phyloP scores from a whole-genome alignment of 1,284 basidiomycete species.

The Rhodotorula sp. region DNA sequence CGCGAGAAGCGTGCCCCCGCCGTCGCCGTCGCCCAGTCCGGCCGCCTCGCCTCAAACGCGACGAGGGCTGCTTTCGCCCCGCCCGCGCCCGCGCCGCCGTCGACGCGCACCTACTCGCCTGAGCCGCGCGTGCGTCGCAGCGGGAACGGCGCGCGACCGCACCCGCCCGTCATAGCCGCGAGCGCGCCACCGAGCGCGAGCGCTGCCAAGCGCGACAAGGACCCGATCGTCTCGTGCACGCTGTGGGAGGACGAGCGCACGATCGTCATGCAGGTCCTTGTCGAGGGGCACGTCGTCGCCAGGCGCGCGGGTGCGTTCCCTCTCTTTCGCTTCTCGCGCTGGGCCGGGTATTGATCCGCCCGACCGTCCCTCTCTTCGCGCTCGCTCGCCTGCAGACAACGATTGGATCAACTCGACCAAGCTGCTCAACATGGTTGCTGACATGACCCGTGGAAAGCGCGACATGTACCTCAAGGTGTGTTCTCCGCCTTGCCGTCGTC shows the following conservation, averaged over 20 bases:
- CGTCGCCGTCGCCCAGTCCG: no score
- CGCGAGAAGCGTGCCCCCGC: no score
- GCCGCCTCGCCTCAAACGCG: no score
- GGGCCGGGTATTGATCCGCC: neutral
- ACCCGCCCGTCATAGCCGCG: no score
- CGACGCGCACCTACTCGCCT: no score
- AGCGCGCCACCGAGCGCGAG: no score
- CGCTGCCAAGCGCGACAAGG: no score
- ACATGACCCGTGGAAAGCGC: conserved; percentile 40
- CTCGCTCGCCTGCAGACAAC: conserved; percentile 25
- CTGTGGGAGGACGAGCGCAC: conserved; percentile 37
- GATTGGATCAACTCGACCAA: conserved; percentile 45
- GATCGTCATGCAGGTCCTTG: conserved; percentile 24
- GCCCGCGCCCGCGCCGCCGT: no score
- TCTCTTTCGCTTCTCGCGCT: neutral
- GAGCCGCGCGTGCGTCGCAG: no score
- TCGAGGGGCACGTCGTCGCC: conserved; percentile 23
- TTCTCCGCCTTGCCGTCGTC: neutral
- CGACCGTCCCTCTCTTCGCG: no score
- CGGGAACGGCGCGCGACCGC: no score
- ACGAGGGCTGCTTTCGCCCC: no score
- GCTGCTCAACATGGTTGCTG: conserved; percentile 38
- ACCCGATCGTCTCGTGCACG: conserved; percentile 8
- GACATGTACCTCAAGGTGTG: conserved; percentile 41
- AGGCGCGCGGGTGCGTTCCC: conserved; percentile 13